phyloP scores from a whole-genome alignment of 768 basidiomycete species.

The Chlorophyllum brunneum region DNA sequence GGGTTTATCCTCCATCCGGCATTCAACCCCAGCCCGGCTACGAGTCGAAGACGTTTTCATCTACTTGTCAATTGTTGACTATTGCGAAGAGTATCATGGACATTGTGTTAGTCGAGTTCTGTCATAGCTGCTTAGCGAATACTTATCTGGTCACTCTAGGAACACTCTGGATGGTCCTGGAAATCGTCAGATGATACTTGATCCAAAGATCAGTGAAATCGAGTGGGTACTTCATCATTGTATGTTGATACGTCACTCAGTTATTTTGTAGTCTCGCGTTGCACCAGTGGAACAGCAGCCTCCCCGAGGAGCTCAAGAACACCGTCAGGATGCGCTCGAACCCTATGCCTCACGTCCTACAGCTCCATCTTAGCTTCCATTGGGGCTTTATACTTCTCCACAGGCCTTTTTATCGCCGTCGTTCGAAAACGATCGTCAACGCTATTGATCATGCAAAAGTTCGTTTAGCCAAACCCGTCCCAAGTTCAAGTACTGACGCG shows the following conservation, averaged over 20 bases:
- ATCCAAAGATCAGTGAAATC: conserved; percentile 48
- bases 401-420: conserved; percentile 49
- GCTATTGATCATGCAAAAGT: conserved; percentile 54
- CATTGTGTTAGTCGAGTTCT: conserved; percentile 39
- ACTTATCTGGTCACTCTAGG: conserved; percentile 21
- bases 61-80: conserved; percentile 43
- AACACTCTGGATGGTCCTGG: conserved; percentile 38
- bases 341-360: conserved; percentile 50
- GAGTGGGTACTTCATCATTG: conserved; percentile 34
- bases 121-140: neutral
- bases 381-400: conserved; percentile 61
- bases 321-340: conserved; percentile 42
- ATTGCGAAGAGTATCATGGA: conserved; percentile 52
- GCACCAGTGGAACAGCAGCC: conserved; percentile 43
- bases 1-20: conserved; percentile 37
- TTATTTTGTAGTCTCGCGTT: conserved; percentile 33
- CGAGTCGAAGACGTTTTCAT: conserved; percentile 44
- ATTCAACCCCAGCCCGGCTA: conserved; percentile 37
- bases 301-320: conserved; percentile 46
- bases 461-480: neutral
- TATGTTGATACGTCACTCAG: neutral
- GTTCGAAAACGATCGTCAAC: conserved; percentile 32
- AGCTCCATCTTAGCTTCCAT: conserved; percentile 54
- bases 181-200: conserved; percentile 34
- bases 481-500: neutral